Evolutionary conservation across 2,329 filamentous ascomycete species (phyloP).

Genomic region (Fusarium lyarnte): DNA sequence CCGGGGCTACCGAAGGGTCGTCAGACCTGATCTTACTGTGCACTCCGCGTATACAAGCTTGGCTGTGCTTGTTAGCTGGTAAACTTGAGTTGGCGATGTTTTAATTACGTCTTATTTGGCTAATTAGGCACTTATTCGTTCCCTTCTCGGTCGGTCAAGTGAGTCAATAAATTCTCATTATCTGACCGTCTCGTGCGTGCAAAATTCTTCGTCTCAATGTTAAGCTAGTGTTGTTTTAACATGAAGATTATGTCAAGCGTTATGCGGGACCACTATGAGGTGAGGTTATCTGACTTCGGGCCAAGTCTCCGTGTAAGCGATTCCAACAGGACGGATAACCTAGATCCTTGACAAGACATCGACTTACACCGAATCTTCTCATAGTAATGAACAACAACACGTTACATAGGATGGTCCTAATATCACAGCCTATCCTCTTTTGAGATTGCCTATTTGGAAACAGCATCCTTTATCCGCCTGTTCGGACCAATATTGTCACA

Average conservation of each 20-base stretch:
- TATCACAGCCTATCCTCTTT: not conserved
- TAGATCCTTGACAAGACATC: conserved; percentile 4
- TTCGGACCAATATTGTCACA: conserved; percentile 19
- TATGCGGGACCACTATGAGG: conserved; percentile 21
- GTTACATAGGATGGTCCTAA: conserved; percentile 9
- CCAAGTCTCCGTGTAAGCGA: conserved; percentile 10
- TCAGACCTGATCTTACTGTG: conserved; percentile 28
- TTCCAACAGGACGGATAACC: not conserved
- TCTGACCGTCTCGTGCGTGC: not conserved
- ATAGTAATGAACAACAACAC: not conserved
- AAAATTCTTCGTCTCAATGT: not conserved
- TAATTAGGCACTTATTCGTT: not conserved
- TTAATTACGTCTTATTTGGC: conserved; percentile 7
- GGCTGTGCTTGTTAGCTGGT: not conserved
- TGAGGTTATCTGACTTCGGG: conserved; percentile 3
- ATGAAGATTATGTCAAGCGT: conserved; percentile 13
- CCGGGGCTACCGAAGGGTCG: conserved; percentile 30
- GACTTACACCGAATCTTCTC: not conserved
- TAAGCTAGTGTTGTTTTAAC: not conserved
- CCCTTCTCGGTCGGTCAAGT: not conserved
- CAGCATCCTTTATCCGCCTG: conserved; percentile 12
- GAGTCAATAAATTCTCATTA: conserved; percentile 7
- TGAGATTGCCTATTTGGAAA: not conserved
- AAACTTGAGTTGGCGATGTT: conserved; percentile 4
- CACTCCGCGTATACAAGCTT: not conserved